phyloP scores from a whole-genome alignment of 2,329 filamentous ascomycete species.

The Penicillium sp. region DNA sequence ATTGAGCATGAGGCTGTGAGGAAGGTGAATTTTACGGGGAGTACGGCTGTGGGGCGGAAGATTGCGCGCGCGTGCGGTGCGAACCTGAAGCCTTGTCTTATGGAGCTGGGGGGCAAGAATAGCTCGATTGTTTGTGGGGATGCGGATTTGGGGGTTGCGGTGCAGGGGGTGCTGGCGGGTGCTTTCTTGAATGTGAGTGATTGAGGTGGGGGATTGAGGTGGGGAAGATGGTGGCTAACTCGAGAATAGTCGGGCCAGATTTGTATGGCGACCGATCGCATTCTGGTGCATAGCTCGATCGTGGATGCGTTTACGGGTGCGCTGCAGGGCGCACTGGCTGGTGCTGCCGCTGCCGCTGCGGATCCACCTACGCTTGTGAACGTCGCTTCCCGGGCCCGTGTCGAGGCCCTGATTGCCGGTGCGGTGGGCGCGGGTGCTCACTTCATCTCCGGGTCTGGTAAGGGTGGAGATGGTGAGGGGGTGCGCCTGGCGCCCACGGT shows the following conservation, averaged over 20 bases:
- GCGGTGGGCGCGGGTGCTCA: constrained; percentile 36
- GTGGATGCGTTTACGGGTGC: constrained; percentile 54
- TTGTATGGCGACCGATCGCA: constrained; percentile 79
- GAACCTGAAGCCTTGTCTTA: constrained; percentile 72
- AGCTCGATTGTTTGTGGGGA: constrained; percentile 77
- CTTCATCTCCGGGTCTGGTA: constrained; percentile 29
- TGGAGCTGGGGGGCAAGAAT: constrained; percentile 83
- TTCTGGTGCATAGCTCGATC: constrained; percentile 62
- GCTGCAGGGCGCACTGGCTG: constrained; percentile 48
- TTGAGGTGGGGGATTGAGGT: neutral
- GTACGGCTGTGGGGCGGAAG: constrained; percentile 68
- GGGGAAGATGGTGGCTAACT: neutral
- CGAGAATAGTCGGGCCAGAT: constrained; percentile 63
- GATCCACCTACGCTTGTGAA: constrained; percentile 45
- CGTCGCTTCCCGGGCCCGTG: constrained; percentile 47
- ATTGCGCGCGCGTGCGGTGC: constrained; percentile 68
- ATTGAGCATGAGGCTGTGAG: constrained; percentile 67
- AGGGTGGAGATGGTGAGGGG: constrained; percentile 15
- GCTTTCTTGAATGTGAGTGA: constrained; percentile 35
- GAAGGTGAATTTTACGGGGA: constrained; percentile 77
- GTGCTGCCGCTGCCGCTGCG: constrained; percentile 25
- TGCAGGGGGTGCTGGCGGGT: constrained; percentile 35
- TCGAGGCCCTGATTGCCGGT: constrained; percentile 31
- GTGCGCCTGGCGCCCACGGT: constrained; percentile 65
- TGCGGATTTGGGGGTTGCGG: constrained; percentile 69